Percentiles rank a stretch among this genome's conserved stretches.
These are phyloP conservation scores for Rhododendron kiyosumense DNA, from an alignment of 148 eudicot genomes.

Conservation along the genomic window DNA sequence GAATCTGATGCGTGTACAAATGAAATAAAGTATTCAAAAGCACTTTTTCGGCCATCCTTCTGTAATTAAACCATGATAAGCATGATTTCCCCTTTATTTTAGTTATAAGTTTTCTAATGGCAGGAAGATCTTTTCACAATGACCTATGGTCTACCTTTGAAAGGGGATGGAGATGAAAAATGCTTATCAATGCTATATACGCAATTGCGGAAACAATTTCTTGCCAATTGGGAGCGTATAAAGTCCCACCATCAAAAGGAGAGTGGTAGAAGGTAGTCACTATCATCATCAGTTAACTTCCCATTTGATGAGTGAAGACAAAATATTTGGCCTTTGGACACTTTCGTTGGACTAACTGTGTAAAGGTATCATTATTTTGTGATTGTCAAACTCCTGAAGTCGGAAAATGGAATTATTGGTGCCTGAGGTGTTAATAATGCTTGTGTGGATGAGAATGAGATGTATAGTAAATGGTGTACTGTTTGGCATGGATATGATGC, in stretches of 20 bases:
- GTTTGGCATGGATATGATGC: not conserved
- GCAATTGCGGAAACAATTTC: too few species aligned
- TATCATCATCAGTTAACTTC: not conserved
- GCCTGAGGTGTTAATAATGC: not conserved
- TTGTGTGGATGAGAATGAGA: not conserved
- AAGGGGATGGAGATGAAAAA: too few species aligned
- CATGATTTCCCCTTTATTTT: not conserved
- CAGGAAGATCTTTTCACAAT: conserved; percentile 90
- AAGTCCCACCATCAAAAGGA: conserved; percentile 63
- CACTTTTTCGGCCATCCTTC: conserved; percentile 16
- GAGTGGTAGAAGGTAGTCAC: conserved; percentile 50
- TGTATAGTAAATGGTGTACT: not conserved
- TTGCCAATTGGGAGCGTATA: conserved; percentile 54
- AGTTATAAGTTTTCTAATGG: conserved; percentile 15
- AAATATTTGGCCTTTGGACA: not conserved
- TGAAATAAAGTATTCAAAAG: conserved; percentile 78
- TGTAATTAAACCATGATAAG: not conserved
- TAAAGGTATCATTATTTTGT: not conserved
- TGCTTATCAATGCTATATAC: too few species aligned
- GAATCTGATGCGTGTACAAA: conserved; percentile 91
- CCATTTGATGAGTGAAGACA: not conserved
- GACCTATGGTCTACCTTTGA: conserved; percentile 21
- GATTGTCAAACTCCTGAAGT: not conserved
- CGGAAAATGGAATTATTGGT: not conserved
- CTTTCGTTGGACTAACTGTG: not conserved